These are phyloP conservation scores for Ophiocytium majus DNA, from an alignment of 352 stramenopile genomes.

Conservation along the genomic window DNA sequence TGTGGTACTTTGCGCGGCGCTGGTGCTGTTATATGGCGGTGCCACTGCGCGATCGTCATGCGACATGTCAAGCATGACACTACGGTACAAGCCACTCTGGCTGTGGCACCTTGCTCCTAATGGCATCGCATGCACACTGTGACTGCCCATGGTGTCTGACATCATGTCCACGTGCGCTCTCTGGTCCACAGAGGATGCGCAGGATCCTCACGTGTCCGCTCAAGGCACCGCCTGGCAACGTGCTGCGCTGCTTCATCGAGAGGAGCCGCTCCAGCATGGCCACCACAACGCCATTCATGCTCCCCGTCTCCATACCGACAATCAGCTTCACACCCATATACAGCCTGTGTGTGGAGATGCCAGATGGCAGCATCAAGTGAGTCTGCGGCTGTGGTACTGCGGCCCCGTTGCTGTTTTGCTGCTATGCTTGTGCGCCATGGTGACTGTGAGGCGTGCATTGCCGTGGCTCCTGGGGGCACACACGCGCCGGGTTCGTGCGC, in stretches of 20 bases:
- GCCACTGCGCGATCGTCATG: no score
- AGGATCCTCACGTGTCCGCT: not conserved
- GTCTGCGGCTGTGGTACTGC: no score
- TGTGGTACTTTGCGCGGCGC: no score
- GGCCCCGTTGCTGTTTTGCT: no score
- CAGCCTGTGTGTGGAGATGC: slow-evolving; percentile 42
- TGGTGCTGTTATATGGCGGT: no score
- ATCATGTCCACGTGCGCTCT: no score
- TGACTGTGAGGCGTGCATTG: not conserved
- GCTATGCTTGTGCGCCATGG: no score
- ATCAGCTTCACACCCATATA: slow-evolving; percentile 42
- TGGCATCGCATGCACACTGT: no score
- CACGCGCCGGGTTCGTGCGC: not conserved
- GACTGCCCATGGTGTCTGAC: no score
- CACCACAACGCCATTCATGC: not conserved
- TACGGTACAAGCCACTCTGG: no score
- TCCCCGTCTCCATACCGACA: not conserved
- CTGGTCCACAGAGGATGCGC: not conserved
- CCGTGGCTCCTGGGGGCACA: not conserved
- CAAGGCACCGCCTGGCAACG: slow-evolving; percentile 10
- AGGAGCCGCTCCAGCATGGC: slow-evolving; percentile 21
- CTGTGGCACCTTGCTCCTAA: no score
- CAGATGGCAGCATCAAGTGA: slow-evolving; percentile 41
- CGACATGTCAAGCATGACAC: no score
- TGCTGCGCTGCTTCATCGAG: slow-evolving; percentile 50